Percentiles rank a stretch among this genome's conserved stretches.
Conservation (phyloP, 306 rosid genomes). For the Luffa acutangula region DNA sequence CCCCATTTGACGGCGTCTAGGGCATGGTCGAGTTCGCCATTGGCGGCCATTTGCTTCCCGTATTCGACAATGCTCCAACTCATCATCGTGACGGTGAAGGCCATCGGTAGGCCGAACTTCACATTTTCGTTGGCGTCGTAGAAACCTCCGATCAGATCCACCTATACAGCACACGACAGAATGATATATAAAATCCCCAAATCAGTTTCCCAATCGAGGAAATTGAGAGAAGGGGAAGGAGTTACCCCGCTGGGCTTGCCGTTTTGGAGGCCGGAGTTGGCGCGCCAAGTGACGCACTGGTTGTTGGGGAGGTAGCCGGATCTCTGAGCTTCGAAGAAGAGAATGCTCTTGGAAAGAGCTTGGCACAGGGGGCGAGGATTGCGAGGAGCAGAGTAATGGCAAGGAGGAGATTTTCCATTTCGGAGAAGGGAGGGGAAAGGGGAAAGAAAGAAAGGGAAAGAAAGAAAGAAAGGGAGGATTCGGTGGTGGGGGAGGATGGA, state of each 20-base stretch:
- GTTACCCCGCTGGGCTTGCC: constrained; percentile 97
- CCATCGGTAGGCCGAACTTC: constrained; percentile 96
- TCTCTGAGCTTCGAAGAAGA: constrained; percentile 98
- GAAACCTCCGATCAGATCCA: constrained; percentile 92
- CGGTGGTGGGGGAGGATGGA: too few relatives aligned
- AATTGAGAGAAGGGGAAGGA: too few relatives aligned
- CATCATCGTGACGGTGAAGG: constrained; percentile 93
- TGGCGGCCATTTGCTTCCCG: constrained; percentile 65
- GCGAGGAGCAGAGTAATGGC: constrained; percentile 29
- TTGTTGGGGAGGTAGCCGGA: constrained; percentile 73
- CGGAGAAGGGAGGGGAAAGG: too few relatives aligned
- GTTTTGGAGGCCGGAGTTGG: constrained; percentile 75
- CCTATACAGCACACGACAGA: constrained; percentile 48
- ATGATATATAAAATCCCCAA: too few relatives aligned
- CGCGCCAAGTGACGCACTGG: constrained; percentile 86
- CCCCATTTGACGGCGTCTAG: constrained; percentile 95
- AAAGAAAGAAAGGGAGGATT: too few relatives aligned
- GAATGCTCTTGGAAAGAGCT: constrained; percentile 88
- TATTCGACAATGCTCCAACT: constrained; percentile 91
- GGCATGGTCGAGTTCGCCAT: constrained; percentile 82
- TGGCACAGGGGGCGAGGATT: constrained; percentile 32
- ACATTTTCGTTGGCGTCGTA: constrained; percentile 99
- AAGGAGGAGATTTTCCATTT: constrained; percentile 17
- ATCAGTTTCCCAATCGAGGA: too few relatives aligned
- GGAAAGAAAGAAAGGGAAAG: too few relatives aligned